Evolutionary conservation across 1,139 yeast genomes (phyloP).

Genomic region (Pichia sp.): DNA sequence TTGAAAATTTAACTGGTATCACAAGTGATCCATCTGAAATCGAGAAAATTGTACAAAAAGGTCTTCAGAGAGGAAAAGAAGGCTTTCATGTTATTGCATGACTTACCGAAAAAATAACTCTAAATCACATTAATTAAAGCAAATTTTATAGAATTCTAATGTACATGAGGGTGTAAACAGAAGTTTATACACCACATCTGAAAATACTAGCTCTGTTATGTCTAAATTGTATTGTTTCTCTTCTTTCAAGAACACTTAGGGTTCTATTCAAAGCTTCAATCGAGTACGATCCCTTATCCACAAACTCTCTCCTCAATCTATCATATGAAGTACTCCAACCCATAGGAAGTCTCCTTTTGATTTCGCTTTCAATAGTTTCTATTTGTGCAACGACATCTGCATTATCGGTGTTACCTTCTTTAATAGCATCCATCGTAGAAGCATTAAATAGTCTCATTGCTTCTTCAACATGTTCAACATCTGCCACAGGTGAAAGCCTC

Average conservation of each 20-base stretch:
- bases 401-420: conserved; percentile 41
- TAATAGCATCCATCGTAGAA: conserved; percentile 96
- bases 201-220: conserved; percentile 83
- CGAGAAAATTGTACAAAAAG: conserved; percentile 63
- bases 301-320: conserved; percentile 79
- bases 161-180: no score
- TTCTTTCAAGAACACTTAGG: conserved; percentile 70
- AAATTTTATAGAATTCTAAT: neutral
- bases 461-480: conserved; percentile 87
- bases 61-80: conserved; percentile 49
- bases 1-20: conserved; percentile 71
- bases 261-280: conserved; percentile 81
- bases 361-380: conserved; percentile 70
- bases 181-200: conserved; percentile 61
- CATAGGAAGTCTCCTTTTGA: conserved; percentile 85
- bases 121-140: neutral
- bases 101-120: neutral
- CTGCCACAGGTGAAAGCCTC: conserved; percentile 74
- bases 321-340: conserved; percentile 94
- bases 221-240: conserved; percentile 79
- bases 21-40: conserved; percentile 84
- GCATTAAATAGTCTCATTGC: conserved; percentile 92
- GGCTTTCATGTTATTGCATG: conserved; percentile 58
- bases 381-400: conserved; percentile 55
- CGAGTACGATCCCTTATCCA: conserved; percentile 51